Evolutionary conservation across 2,329 filamentous ascomycete species (phyloP), one percentile per base, ranked within the genome.

Genomic region (Phaeosphaeriaceae sp.): DNA sequence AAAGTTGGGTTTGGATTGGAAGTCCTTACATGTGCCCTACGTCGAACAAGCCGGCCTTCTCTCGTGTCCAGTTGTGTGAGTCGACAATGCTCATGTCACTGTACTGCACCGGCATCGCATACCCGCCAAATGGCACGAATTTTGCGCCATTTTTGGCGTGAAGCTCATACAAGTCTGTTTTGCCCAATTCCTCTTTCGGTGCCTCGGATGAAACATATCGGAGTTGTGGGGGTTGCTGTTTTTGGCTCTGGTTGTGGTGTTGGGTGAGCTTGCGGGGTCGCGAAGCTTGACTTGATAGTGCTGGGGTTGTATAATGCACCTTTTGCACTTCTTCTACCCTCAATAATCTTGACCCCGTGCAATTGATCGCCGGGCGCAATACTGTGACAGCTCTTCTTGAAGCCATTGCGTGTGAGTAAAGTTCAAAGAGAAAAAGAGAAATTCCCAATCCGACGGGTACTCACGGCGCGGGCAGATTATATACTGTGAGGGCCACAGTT

Each of bases 51-150:
- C 92, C 96, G 49, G 90, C 89, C 74, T 92, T 89, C 63, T 86
- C 82, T 46, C 94, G 86, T 13, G 94, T 97, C 82, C 93, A 97
- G 64, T 86, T 82, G 79, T 97, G 94, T 43, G 91, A 96, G 53
- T 92, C 89, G 60, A 84, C 82, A 56, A 97, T 88, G 61, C 88
- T 87, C 59, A 89, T 81, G 59, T 86, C 83, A 28, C 81, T 76
- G 78, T 97, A 99, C 74, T 94, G 89, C 36, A 99, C 86, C 6
- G 94, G 94, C 91, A 99, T 97, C 63, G 84, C 81, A 78, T 87
- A 96, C 60, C 91, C 92, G 56, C 90, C 93, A 76, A 97, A 99
- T n/a, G 91, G 90, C 41, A 97, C 93, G 85, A 97, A 94, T 78
- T 96, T 97, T 60, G 83, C 94, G 61, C 90, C 90, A 69, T 90